Evolutionary conservation across 2,329 filamentous ascomycete species (phyloP).

Genomic region (Furcasterigmium furcatum): DNA sequence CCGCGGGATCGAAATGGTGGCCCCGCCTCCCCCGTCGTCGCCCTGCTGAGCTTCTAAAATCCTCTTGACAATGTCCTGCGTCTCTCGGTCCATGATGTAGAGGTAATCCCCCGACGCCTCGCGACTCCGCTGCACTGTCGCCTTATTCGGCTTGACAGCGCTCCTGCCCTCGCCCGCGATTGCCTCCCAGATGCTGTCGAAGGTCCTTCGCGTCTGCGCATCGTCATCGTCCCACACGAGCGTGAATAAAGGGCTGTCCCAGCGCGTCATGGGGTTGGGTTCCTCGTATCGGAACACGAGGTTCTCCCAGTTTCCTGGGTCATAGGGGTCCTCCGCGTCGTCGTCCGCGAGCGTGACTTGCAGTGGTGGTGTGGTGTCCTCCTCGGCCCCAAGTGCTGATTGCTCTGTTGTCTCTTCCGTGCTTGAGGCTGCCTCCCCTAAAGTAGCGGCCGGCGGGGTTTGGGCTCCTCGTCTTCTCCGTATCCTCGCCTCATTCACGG

Average conservation of each 20-base stretch:
- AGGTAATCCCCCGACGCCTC: constrained; percentile 71
- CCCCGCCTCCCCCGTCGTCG: constrained; percentile 59
- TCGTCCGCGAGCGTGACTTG: constrained; percentile 19
- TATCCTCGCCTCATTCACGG: constrained; percentile 60
- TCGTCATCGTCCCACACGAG: constrained; percentile 72
- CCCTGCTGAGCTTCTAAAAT: constrained; percentile 66
- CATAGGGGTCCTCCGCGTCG: constrained; percentile 41
- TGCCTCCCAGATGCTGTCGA: constrained; percentile 71
- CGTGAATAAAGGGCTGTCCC: constrained; percentile 81
- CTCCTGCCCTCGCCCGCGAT: constrained; percentile 63
- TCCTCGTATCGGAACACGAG: constrained; percentile 82
- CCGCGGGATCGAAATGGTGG: constrained; percentile 49
- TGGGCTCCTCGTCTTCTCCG: constrained; percentile 19
- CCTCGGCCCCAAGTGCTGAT: constrained; percentile 16
- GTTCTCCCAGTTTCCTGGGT: constrained; percentile 67
- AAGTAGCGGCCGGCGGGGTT: not conserved
- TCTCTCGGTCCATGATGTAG: constrained; percentile 75
- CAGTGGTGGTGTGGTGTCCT: constrained; percentile 16
- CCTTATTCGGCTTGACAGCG: constrained; percentile 68
- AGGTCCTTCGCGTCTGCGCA: constrained; percentile 51
- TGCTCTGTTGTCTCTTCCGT: constrained; percentile 36
- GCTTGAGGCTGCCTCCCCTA: too few species aligned
- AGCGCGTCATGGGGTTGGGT: constrained; percentile 79
- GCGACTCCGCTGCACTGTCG: constrained; percentile 62
- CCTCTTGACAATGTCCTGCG: constrained; percentile 70